These are phyloP conservation scores for Volvariella surrecta DNA, from an alignment of 1,284 basidiomycete genomes.

Conservation along the genomic window DNA sequence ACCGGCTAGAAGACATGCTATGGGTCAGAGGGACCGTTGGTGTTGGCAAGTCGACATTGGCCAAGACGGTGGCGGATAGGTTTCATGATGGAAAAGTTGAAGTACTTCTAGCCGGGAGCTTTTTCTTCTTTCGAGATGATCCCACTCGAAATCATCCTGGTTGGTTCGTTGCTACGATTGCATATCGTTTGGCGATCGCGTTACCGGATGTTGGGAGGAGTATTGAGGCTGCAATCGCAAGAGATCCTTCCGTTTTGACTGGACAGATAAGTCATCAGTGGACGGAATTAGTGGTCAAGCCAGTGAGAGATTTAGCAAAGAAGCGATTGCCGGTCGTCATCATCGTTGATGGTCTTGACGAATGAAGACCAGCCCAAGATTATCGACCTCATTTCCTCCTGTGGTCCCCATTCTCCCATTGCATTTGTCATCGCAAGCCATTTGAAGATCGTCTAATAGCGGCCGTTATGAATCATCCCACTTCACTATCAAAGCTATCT, in stretches of 20 bases:
- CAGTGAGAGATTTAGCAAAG: background rate
- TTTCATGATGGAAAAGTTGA: background rate
- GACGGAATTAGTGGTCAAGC: background rate
- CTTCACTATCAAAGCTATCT: too few relatives aligned
- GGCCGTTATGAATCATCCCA: too few relatives aligned
- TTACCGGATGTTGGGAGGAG: too few relatives aligned
- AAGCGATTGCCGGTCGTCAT: background rate
- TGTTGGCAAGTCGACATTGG: background rate
- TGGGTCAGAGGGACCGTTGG: background rate
- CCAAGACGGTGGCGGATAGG: background rate
- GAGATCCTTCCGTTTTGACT: too few relatives aligned
- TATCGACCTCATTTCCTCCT: background rate
- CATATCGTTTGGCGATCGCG: background rate
- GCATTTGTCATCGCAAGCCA: background rate
- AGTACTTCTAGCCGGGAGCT: background rate
- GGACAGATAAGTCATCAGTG: background rate
- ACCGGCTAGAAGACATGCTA: background rate
- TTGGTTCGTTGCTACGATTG: background rate
- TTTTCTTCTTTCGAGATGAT: background rate
- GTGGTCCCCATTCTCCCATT: background rate
- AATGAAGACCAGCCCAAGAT: background rate
- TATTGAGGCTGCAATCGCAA: too few relatives aligned
- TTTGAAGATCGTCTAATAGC: too few relatives aligned
- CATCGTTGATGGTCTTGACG: background rate
- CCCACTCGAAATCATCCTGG: background rate